Evolutionary conservation across 192 early-diverging fungal genomes (phyloP).

Genomic region (Rhizoclosmatium globosum): DNA sequence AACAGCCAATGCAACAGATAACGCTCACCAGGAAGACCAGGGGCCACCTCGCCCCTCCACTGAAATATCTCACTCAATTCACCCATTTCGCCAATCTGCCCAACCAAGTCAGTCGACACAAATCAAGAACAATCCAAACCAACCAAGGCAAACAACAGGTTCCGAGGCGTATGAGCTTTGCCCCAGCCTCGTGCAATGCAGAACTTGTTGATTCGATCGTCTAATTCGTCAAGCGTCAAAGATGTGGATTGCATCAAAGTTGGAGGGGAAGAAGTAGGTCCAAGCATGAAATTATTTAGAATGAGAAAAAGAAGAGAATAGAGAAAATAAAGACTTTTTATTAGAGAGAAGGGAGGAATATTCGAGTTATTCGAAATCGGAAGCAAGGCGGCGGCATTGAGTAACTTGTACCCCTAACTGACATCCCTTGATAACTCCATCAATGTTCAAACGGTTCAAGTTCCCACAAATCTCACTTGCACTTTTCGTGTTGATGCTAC

Average conservation of each 20-base stretch:
- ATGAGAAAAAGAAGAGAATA: too few relatives aligned
- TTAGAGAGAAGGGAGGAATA: too few relatives aligned
- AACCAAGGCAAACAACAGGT: constrained; percentile 5
- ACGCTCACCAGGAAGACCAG: neutral
- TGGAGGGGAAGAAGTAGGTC: too few relatives aligned
- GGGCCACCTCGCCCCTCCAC: neutral
- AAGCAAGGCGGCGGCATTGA: too few relatives aligned
- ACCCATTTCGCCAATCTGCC: constrained; percentile 11
- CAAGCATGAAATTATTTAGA: too few relatives aligned
- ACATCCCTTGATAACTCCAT: constrained; percentile 29
- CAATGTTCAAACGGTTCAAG: constrained; percentile 14
- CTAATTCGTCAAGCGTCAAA: neutral
- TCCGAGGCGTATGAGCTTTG: constrained; percentile 1
- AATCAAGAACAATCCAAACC: neutral
- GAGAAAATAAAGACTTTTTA: too few relatives aligned
- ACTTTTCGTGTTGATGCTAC: neutral
- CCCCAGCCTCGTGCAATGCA: neutral
- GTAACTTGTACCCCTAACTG: neutral
- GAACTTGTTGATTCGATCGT: constrained; percentile 3
- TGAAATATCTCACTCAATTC: constrained; percentile 16
- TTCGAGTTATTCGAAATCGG: too few relatives aligned
- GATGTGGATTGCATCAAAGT: neutral
- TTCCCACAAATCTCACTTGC: neutral
- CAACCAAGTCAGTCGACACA: neutral
- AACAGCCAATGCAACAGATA: neutral